Base-by-base conservation (phyloP, 2,329 filamentous ascomycete genomes). In the Paraphaeosphaeria sporulosa region DNA sequence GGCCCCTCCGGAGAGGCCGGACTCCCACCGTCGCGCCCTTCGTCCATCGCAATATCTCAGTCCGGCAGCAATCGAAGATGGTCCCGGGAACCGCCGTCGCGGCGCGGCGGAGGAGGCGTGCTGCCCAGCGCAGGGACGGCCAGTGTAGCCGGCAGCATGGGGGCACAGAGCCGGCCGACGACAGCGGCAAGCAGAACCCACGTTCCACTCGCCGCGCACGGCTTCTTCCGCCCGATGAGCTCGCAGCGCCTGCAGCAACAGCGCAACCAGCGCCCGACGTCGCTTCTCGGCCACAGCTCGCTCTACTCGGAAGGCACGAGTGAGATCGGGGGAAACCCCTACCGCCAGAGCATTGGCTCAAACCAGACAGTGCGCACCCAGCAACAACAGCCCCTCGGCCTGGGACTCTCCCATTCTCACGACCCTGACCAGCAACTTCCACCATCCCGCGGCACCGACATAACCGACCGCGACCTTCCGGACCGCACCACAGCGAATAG, bases 201-300 rank as follows among this genome's bases (percentile, higher is more conserved):
- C 82, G 93, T 96, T 21, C 94, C 95, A 1, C 82, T 99, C 55
- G 90, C 93, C 2, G 93, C 93, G 17, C 91, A 94, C 72, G 94
- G 92, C 56, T 98, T 99, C 81, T 97, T 96, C 75, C 90, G 90
- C 23, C 95, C 95, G 42, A 96, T 99, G 93, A 98, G 94, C 80
- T 96, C 94, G 25, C 93, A 97, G 76, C 90, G 93, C 76, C 83
- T 98, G 53, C 94, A 98, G 79, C 93, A 93, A 57, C 95, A 98
- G 79, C 86, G 94, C 76, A 89, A 89, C 64, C 87, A 83, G 67
- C 82, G 82, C 49, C 84, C 82, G 40, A 78, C 72, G 30, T 77
- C 75, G 25, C 63, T 76, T 19, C 71, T 77, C 44, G 76, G 73
- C 54, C 73, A 73, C 25, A 63, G 64, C 54, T 74, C 74, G 30